These are phyloP conservation scores for Leccinum longicurvipes DNA, from an alignment of 768 basidiomycete genomes.

Conservation along the genomic window DNA sequence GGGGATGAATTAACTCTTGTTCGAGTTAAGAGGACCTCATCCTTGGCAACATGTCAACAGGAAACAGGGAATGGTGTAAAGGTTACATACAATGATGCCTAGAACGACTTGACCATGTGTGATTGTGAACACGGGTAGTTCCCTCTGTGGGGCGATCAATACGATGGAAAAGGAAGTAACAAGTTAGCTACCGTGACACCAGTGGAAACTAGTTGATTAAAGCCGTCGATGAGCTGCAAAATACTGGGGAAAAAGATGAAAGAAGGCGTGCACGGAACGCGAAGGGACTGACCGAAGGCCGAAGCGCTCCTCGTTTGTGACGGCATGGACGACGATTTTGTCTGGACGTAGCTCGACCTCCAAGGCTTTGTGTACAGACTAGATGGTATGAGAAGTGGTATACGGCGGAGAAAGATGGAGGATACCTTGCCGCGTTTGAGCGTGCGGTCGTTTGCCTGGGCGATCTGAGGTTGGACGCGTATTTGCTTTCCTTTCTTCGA, in stretches of 20 bases:
- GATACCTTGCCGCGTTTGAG: slow-evolving; percentile 56
- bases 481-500: slow-evolving; percentile 62
- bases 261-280: not conserved
- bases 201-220: slow-evolving; percentile 48
- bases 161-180: not conserved
- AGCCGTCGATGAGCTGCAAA: slow-evolving; percentile 64
- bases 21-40: slow-evolving; percentile 41
- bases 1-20: slow-evolving; percentile 2
- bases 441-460: slow-evolving; percentile 50
- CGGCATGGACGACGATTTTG: slow-evolving; percentile 48
- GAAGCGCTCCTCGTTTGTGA: slow-evolving; percentile 71
- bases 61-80: not conserved
- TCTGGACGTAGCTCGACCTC: slow-evolving; percentile 69
- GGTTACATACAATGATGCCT: slow-evolving; percentile 65
- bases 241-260: slow-evolving; percentile 44
- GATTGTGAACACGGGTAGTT: slow-evolving; percentile 81
- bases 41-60: slow-evolving; percentile 37
- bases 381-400: not conserved
- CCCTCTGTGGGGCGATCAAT: slow-evolving; percentile 47
- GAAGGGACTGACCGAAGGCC: slow-evolving; percentile 55
- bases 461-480: slow-evolving; percentile 46
- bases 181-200: slow-evolving; percentile 49
- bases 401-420: not conserved
- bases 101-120: slow-evolving; percentile 60
- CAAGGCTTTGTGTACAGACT: slow-evolving; percentile 75